Evolutionary conservation across 2,329 filamentous ascomycete species (phyloP), one percentile per base, ranked within the genome.

Genomic region (Pseudomassariella vexata): DNA sequence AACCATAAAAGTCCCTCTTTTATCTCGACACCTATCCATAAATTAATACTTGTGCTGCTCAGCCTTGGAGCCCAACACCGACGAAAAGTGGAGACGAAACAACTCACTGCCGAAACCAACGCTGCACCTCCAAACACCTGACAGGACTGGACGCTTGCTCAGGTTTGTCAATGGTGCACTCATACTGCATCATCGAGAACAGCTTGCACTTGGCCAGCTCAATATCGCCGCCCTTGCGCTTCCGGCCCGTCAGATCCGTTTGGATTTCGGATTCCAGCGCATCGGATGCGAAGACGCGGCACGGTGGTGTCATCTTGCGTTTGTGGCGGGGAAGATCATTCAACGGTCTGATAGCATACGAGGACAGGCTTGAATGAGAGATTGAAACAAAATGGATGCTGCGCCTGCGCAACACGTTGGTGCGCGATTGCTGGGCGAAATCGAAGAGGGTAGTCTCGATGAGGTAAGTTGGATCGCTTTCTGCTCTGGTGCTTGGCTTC

Each of bases 51-150:
- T 36, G 4, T 19, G 4, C 23, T 24, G 17, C 25, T 30, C 9
- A 24, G 16, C 24, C n/a, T 19, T 10, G 9, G n/a, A 23, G 17
- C 10, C n/a, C 12, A 26, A 19, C n/a, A 23, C 9, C 22, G 6
- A 11, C 19, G 19, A 25, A 38, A 4, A 5, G 41, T 17, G 19
- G 16, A 19, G 9, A 17, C 5, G 7, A 24, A 30, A 35, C 9
- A 46, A 30, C 73, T 57, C 49, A 80, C 77, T 64, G 66, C 38
- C 77, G 65, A 50, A 80, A 82, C 49, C 75, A 62, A 36, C 76
- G 66, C 49, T 72, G 65, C 24, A 81, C 63, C 8, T 73, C 68
- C 57, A 62, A 72, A 51, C 77, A 82, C 36, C 57, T 55, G 26
- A 77, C 68, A 0, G 62, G 53, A 34, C 70, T 70, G 36, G 70